Percentiles rank a stretch among this genome's conserved stretches.
These are phyloP conservation scores for Solanum neorickii DNA, from an alignment of 257 asterid species.

Conservation along the genomic window DNA sequence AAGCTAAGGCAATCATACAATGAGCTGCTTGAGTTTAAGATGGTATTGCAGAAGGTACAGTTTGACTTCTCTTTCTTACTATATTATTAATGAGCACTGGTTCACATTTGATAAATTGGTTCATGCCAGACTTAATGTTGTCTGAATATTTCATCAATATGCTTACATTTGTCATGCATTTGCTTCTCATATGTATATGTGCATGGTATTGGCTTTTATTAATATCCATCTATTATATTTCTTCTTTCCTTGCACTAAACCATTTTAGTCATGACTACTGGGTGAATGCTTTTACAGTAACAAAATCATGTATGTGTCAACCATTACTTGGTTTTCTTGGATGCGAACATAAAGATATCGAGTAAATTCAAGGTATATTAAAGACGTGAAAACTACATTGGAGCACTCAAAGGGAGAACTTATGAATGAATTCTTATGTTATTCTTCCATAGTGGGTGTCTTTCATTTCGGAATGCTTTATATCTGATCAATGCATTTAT, in stretches of 20 bases:
- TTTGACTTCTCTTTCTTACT: background rate
- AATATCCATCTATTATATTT: background rate
- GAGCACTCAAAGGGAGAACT: background rate
- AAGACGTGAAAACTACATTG: background rate
- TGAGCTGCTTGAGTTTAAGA: constrained; percentile 93
- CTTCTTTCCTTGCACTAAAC: background rate
- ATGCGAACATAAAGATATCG: background rate
- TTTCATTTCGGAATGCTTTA: background rate
- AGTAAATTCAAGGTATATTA: background rate
- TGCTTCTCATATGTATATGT: background rate
- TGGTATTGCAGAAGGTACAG: constrained; percentile 90
- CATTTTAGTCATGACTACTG: background rate
- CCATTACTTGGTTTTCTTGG: background rate
- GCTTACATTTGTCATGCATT: background rate
- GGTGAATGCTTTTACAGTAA: background rate
- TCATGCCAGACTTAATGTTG: background rate
- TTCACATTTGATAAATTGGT: background rate
- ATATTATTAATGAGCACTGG: background rate
- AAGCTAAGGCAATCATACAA: constrained; percentile 76
- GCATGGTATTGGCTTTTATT: background rate
- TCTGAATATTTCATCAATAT: background rate
- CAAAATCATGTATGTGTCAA: background rate
- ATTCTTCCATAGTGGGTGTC: background rate
- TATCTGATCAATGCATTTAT: background rate
- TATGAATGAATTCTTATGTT: background rate